A percentile compares a stretch with the other conserved stretches of the same genome.
Evolutionary conservation across 495 filamentous ascomycete species (phyloP).

Genomic region (Penicillium pancosmium): DNA sequence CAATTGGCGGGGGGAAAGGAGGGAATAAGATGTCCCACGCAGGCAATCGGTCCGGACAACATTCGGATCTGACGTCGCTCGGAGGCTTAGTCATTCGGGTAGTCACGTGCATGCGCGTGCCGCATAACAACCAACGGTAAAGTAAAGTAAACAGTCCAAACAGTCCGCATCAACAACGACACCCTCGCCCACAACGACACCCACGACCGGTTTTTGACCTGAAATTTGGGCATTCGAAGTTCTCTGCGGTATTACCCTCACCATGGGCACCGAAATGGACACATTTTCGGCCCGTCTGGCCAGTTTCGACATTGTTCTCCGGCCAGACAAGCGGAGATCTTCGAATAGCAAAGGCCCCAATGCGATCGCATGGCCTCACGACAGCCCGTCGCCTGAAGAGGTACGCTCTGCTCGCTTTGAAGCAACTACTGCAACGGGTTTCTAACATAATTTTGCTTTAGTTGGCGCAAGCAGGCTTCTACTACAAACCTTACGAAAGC

Average conservation of each 20-base stretch:
- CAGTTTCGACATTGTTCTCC: slow-evolving; percentile 67
- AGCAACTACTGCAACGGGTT: neutral
- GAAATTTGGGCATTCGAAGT: slow-evolving; percentile 5
- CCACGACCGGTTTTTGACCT: slow-evolving; percentile 9
- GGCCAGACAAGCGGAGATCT: slow-evolving; percentile 63
- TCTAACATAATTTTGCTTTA: slow-evolving; percentile 35
- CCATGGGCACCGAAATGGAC: slow-evolving; percentile 50
- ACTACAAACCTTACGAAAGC: slow-evolving; percentile 72
- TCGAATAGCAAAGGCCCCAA: slow-evolving; percentile 67
- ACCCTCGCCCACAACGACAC: slow-evolving; percentile 15
- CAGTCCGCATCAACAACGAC: slow-evolving; percentile 27
- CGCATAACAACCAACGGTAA: slow-evolving; percentile 28
- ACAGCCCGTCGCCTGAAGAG: slow-evolving; percentile 62
- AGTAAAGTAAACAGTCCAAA: slow-evolving; percentile 41
- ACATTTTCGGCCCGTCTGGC: slow-evolving; percentile 73
- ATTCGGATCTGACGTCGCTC: slow-evolving; percentile 29
- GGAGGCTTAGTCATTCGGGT: slow-evolving; percentile 24
- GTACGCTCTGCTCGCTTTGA: slow-evolving; percentile 41
- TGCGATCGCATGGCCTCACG: slow-evolving; percentile 75
- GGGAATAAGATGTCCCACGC: slow-evolving; percentile 13
- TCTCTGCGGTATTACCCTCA: slow-evolving; percentile 7
- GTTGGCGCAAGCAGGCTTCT: slow-evolving; percentile 91
- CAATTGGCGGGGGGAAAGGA: slow-evolving; percentile 11
- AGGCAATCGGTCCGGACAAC: slow-evolving; percentile 14
- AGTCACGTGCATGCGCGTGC: slow-evolving; percentile 36